These are phyloP conservation scores for Metschnikowia continentalis DNA, from an alignment of 805 yeast species.

Conservation along the genomic window DNA sequence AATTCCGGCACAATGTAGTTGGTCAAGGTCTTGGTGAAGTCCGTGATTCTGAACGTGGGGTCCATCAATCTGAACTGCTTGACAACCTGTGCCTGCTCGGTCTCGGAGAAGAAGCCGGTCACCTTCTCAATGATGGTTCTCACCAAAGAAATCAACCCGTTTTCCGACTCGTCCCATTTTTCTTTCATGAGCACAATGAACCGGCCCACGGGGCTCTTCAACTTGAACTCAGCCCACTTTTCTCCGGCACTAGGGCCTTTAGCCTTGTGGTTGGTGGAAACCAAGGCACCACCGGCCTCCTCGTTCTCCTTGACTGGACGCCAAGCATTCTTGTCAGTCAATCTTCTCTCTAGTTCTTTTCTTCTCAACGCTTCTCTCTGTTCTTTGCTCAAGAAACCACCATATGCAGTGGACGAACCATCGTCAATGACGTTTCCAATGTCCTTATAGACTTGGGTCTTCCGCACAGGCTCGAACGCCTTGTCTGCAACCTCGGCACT, in stretches of 20 bases:
- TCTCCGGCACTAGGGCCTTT: slow-evolving; percentile 65
- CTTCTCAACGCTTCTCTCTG: slow-evolving; percentile 67
- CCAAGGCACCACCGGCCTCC: slow-evolving; percentile 77
- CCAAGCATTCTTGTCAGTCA: slow-evolving; percentile 55
- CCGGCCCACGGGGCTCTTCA: slow-evolving; percentile 68
- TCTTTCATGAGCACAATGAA: slow-evolving; percentile 55
- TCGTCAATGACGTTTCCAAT: slow-evolving; percentile 86
- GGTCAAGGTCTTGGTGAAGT: slow-evolving; percentile 77
- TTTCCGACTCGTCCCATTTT: slow-evolving; percentile 90
- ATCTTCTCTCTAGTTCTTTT: slow-evolving; percentile 46
- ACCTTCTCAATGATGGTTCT: slow-evolving; percentile 78
- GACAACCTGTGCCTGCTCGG: slow-evolving; percentile 92
- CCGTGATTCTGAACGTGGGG: slow-evolving; percentile 77
- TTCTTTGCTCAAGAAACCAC: slow-evolving; percentile 86
- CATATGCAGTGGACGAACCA: slow-evolving; percentile 84
- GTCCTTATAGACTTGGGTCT: slow-evolving; percentile 85
- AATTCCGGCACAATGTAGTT: slow-evolving; percentile 93
- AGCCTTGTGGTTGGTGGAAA: slow-evolving; percentile 75
- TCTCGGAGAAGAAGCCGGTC: slow-evolving; percentile 89
- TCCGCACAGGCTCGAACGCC: slow-evolving; percentile 87
- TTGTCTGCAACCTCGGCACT: slow-evolving; percentile 86
- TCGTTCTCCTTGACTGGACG: slow-evolving; percentile 73
- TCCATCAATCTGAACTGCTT: slow-evolving; percentile 84
- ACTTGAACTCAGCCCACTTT: slow-evolving; percentile 61
- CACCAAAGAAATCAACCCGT: slow-evolving; percentile 76